Evolutionary conservation across 2,329 filamentous ascomycete species (phyloP), one percentile per base, ranked within the genome.

Genomic region (Apiospora sp.): DNA sequence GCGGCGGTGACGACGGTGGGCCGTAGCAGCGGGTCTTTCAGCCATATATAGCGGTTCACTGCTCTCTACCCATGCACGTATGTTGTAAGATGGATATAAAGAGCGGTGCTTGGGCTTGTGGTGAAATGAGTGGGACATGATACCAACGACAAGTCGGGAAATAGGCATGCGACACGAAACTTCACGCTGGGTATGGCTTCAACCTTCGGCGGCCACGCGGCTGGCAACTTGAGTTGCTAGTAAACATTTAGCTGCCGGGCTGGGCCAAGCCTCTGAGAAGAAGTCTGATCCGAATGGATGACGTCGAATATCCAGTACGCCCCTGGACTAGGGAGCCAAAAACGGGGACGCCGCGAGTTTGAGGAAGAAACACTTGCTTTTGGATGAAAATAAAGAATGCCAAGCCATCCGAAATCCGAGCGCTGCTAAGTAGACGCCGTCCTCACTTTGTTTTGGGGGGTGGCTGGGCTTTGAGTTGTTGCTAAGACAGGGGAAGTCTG

Each of bases 331-430:
- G 58, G 58, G 58, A 41, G 58, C 22, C 58, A 64, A 64, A 64
- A 64, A 64, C 58, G 30, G 58, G 58, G 58, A 41, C 58, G 58
- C 58, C 58, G 58, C 34, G 34, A 64, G 58, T 64, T 64, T 64
- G 58, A 64, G 34, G 19, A 41, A 64, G 54, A 64, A 41, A 37
- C 58, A 64, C 58, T 64, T 64, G 58, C 58, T 64, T 64, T 64
- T 41, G 14, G 58, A 41, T 64, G 24, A 64, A 64, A 64, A 64
- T 41, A 64, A 64, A 64, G 58, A 64, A 64, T 41, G 34, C 19
- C 58, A 64, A 64, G 41, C 58, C 34, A 19, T 41, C 34, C 58
- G 34, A 41, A 64, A 37, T 41, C 58, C 19, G 58, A n/a, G 58
- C 58, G 8, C 14, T 64, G 22, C 34, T 64, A 64, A 22, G 41